Conservation (phyloP, 805 yeast species). For the Metahyphopichia silvanorum region DNA sequence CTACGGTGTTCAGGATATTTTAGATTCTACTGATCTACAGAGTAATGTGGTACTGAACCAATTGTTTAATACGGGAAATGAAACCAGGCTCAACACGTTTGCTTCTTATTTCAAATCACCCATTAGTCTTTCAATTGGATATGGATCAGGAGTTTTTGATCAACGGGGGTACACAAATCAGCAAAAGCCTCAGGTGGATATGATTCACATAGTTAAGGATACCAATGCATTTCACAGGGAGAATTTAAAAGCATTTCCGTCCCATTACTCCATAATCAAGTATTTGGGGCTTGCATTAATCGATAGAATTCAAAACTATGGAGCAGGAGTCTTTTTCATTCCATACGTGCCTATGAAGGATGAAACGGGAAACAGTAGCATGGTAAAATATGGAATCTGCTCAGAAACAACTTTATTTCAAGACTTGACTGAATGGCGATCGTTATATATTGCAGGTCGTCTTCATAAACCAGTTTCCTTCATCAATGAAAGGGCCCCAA, state of each 20-base stretch:
- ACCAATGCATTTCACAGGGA: constrained; percentile 73
- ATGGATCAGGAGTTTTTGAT: constrained; percentile 89
- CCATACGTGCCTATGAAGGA: constrained; percentile 74
- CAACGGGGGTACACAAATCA: constrained; percentile 46
- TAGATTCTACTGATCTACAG: too few relatives aligned
- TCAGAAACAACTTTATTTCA: constrained; percentile 54
- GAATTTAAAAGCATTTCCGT: constrained; percentile 63
- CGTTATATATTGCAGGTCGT: constrained; percentile 87
- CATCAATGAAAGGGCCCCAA: constrained; percentile 54
- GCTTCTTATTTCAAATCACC: constrained; percentile 66
- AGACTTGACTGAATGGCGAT: constrained; percentile 82
- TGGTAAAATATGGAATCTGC: constrained; percentile 85
- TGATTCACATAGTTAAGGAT: constrained; percentile 77
- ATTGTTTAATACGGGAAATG: constrained; percentile 37
- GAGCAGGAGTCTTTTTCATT: constrained; percentile 92
- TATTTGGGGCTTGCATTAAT: constrained; percentile 58
- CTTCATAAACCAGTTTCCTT: constrained; percentile 90
- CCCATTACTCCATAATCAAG: constrained; percentile 73
- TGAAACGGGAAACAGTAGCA: constrained; percentile 11
- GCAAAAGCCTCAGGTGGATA: constrained; percentile 70
- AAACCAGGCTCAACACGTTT: constrained; percentile 45
- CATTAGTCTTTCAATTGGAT: constrained; percentile 79
- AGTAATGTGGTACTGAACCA: constrained; percentile 64
- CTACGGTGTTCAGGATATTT: too few relatives aligned
- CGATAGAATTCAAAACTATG: constrained; percentile 58